These are phyloP conservation scores for Rosellinia necatrix DNA, from an alignment of 2,329 filamentous ascomycete species.

Conservation along the genomic window DNA sequence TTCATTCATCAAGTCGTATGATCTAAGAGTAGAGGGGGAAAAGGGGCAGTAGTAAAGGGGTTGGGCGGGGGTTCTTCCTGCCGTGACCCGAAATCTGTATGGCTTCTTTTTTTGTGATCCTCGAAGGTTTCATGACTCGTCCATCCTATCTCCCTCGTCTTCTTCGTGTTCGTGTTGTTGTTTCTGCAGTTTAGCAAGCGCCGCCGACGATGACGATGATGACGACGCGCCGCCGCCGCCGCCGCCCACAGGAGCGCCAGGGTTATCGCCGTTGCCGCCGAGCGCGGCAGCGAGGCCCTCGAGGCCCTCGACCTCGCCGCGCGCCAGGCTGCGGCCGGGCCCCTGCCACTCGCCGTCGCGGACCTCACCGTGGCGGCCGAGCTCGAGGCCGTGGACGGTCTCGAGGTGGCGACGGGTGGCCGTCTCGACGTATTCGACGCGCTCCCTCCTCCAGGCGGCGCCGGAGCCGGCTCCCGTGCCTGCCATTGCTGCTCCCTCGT, in stretches of 20 bases:
- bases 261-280: slow-evolving; percentile 38
- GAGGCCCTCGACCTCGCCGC: slow-evolving; percentile 61
- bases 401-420: slow-evolving; percentile 80
- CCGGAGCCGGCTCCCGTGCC: no score
- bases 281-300: slow-evolving; percentile 56
- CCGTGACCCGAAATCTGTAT: no score
- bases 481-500: no score
- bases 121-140: slow-evolving; percentile 37
- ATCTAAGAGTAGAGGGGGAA: no score
- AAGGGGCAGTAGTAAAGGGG: no score
- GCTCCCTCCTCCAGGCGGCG: slow-evolving; percentile 71
- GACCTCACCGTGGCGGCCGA: slow-evolving; percentile 64
- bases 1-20: slow-evolving; percentile 12
- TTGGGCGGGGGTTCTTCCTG: not conserved
- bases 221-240: not conserved
- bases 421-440: slow-evolving; percentile 81
- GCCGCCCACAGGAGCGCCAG: slow-evolving; percentile 1
- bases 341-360: slow-evolving; percentile 69
- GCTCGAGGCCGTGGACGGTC: slow-evolving; percentile 67
- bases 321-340: slow-evolving; percentile 53
- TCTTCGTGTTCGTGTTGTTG: slow-evolving; percentile 4
- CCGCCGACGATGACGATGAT: not conserved
- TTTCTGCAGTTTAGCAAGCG: no score
- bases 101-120: not conserved
- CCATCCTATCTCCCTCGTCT: slow-evolving; percentile 32